A percentile compares a stretch with the other conserved stretches of the same genome.
Conservation (phyloP, 768 basidiomycete genomes). For the Lanmaoa rubissima region DNA sequence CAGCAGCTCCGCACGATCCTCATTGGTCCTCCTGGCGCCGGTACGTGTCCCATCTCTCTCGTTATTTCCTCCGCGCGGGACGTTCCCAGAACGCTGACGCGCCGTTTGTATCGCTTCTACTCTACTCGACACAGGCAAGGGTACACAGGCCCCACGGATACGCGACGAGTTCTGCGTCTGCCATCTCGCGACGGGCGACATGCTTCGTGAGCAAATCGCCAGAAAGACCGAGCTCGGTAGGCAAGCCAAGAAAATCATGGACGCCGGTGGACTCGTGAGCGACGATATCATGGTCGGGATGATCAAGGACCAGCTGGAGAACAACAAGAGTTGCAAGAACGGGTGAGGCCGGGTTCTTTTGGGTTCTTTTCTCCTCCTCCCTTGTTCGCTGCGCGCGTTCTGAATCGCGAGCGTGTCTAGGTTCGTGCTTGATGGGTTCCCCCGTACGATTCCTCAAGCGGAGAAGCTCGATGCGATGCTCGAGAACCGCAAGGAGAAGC, state of each 20-base stretch:
- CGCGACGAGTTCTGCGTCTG: conserved; percentile 93
- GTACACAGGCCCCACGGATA: conserved; percentile 95
- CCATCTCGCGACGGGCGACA: conserved; percentile 98
- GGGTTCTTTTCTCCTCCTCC: too few relatives aligned
- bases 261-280: conserved; percentile 88
- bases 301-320: conserved; percentile 94
- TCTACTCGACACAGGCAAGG: conserved; percentile 70
- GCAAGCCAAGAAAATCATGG: conserved; percentile 97
- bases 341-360: conserved; percentile 62
- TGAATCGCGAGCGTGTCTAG: conserved; percentile 40
- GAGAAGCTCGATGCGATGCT: conserved; percentile 96
- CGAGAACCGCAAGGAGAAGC: conserved; percentile 71
- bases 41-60: conserved; percentile 43
- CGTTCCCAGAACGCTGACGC: neutral
- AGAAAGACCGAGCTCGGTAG: conserved; percentile 85
- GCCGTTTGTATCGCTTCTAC: neutral
- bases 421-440: conserved; percentile 99
- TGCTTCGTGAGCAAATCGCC: conserved; percentile 92
- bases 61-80: too few relatives aligned
- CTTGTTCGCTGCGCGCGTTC: neutral
- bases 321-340: conserved; percentile 90
- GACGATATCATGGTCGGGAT: conserved; percentile 98
- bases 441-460: conserved; percentile 94
- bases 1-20: conserved; percentile 88
- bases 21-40: conserved; percentile 95